These are phyloP conservation scores for Penicillium odoratum DNA, from an alignment of 495 filamentous ascomycete species.

Conservation along the genomic window DNA sequence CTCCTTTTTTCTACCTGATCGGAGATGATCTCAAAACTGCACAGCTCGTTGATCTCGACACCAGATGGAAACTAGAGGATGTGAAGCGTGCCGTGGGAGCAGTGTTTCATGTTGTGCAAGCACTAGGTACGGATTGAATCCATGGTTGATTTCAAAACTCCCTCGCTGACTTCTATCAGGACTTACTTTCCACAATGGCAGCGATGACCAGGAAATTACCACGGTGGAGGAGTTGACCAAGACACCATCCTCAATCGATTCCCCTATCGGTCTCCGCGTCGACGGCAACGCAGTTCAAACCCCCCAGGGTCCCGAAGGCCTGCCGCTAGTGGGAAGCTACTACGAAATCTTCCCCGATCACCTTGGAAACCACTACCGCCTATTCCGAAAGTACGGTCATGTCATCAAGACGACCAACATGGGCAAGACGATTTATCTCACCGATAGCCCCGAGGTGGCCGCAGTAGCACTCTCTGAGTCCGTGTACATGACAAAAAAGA, in stretches of 20 bases:
- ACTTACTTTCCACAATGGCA: neutral
- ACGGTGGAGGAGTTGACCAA: slow-evolving; percentile 35
- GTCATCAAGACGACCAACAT: slow-evolving; percentile 57
- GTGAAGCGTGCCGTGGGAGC: slow-evolving; percentile 25
- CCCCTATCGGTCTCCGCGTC: neutral
- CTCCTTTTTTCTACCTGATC: neutral
- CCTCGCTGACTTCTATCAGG: neutral
- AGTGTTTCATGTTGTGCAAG: slow-evolving; percentile 21
- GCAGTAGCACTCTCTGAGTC: slow-evolving; percentile 40
- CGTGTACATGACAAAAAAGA: slow-evolving; percentile 54
- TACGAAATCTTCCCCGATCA: slow-evolving; percentile 60
- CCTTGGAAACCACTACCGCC: slow-evolving; percentile 58
- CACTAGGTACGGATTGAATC: slow-evolving; percentile 16
- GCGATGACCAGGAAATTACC: neutral
- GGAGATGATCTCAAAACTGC: slow-evolving; percentile 11
- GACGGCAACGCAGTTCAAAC: slow-evolving; percentile 5
- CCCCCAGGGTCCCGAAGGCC: slow-evolving; percentile 45
- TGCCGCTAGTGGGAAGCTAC: slow-evolving; percentile 52
- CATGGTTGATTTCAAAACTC: neutral
- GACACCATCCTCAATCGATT: slow-evolving; percentile 31
- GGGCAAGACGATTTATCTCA: slow-evolving; percentile 51
- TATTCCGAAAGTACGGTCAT: slow-evolving; percentile 54
- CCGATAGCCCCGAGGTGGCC: slow-evolving; percentile 47
- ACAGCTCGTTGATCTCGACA: slow-evolving; percentile 18
- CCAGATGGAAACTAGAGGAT: slow-evolving; percentile 28